Evolutionary conservation across 2,329 filamentous ascomycete species (phyloP), one percentile per base, ranked within the genome.

Genomic region (Pyrenophora teres): DNA sequence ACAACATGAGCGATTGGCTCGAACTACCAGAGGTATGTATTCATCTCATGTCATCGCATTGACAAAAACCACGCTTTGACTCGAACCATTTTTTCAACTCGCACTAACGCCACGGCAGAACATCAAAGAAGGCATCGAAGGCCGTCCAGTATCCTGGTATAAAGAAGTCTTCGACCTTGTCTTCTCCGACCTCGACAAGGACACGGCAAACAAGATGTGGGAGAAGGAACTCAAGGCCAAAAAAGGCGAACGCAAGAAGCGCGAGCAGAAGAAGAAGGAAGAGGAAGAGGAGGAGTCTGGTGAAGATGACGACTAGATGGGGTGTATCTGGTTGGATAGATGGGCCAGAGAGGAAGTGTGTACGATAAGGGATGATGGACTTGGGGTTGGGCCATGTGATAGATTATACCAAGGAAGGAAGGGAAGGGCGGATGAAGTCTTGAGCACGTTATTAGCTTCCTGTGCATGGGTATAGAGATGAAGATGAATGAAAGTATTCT

Each of bases 1-100:
- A 99, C 77, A 97, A 97, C 76, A 86, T 89, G 81, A 94, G 90
- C 50, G 94, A 99, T 80, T 99, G 94, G 95, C 79, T 97, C 44
- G 94, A 99, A 76, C 81, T 99, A 64, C 94, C 95, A 47, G 88
- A 97, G 82, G 94, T 97, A 83, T 75, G 90, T 59, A 25, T 7
- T 21, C 23, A 9, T 15, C 15, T 2, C n/a, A 15, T 15, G 15
- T 1, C 1, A 8, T 3, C 7, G 3, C 13, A n/a, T 13, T 9
- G 15, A 15, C 15, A 15, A 15, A 15, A 15, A 15, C 15, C 15
- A 15, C 15, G 15, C 15, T 15, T 15, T 15, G 15, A 15, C 15
- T 15, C 15, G 15, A 15, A 30, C 9, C 3, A 12, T 10, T 30
- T 10, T 30, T 9, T 10, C 7, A 30, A 3, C 4, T 13, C 9